phyloP scores from a whole-genome alignment of 176 grass and related monocot genomes.

The Aegilops bicornis region DNA sequence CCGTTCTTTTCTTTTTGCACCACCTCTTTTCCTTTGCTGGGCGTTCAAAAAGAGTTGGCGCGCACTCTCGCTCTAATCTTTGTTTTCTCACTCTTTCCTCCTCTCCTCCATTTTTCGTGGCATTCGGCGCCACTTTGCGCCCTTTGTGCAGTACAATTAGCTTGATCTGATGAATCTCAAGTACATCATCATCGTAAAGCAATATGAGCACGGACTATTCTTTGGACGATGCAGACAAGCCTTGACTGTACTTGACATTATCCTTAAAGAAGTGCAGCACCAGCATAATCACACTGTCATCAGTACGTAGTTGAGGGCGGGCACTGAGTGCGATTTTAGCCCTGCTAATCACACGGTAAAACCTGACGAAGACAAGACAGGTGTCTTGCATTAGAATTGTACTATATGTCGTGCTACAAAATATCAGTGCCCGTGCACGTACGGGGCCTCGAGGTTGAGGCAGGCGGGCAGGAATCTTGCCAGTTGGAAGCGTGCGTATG shows the following conservation, averaged over 20 bases:
- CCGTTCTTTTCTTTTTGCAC: too few relatives aligned
- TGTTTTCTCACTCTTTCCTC: background rate
- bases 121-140: background rate
- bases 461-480: slow-evolving; percentile 20
- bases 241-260: background rate
- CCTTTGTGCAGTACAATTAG: background rate
- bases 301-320: too few relatives aligned
- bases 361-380: too few relatives aligned
- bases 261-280: too few relatives aligned
- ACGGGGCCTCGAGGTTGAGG: background rate
- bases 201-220: too few relatives aligned
- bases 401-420: too few relatives aligned
- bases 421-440: too few relatives aligned
- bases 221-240: background rate
- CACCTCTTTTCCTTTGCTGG: background rate
- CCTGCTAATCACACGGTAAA: too few relatives aligned
- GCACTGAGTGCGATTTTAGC: too few relatives aligned
- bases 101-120: background rate
- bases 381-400: too few relatives aligned
- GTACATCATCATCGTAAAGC: background rate
- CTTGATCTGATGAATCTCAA: background rate
- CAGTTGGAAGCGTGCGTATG: background rate
- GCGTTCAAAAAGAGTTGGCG: slow-evolving; percentile 52
- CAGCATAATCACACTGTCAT: background rate
- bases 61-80: background rate